A percentile compares a stretch with the other conserved stretches of the same genome.
These are phyloP conservation scores for Metschnikowia vanudenii DNA, from an alignment of 805 yeast genomes.

Conservation along the genomic window DNA sequence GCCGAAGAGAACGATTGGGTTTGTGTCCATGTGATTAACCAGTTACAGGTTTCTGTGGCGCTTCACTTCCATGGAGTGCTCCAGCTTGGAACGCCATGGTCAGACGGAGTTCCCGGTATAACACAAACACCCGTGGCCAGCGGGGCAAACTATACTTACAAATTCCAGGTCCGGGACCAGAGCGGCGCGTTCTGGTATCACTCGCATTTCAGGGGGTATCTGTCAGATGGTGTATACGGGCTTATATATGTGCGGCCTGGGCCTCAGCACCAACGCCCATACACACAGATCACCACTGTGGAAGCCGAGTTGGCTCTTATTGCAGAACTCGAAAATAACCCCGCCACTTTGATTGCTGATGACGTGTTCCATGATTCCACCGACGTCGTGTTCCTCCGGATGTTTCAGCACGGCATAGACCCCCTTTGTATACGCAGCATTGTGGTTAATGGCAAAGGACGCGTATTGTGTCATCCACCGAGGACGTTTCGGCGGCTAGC, in stretches of 20 bases:
- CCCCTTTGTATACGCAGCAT: constrained; percentile 34
- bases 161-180: constrained; percentile 39
- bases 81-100: constrained; percentile 44
- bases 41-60: constrained; percentile 37
- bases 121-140: constrained; percentile 52
- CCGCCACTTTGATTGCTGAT: constrained; percentile 31
- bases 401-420: constrained; percentile 32
- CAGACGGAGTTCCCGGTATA: constrained; percentile 52
- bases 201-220: constrained; percentile 47
- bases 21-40: constrained; percentile 37
- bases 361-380: constrained; percentile 41
- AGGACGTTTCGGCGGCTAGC: constrained; percentile 16
- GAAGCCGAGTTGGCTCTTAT: constrained; percentile 30
- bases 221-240: constrained; percentile 50
- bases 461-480: constrained; percentile 23
- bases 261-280: constrained; percentile 29
- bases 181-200: constrained; percentile 59
- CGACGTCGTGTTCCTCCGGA: constrained; percentile 33
- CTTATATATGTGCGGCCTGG: constrained; percentile 43
- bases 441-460: constrained; percentile 32
- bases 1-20: constrained; percentile 35
- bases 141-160: constrained; percentile 41
- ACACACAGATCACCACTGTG: constrained; percentile 25
- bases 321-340: constrained; percentile 23
- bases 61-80: constrained; percentile 56